Evolutionary conservation across 805 yeast genomes (phyloP).

Genomic region (Wickerhamiella alocasiicola): DNA sequence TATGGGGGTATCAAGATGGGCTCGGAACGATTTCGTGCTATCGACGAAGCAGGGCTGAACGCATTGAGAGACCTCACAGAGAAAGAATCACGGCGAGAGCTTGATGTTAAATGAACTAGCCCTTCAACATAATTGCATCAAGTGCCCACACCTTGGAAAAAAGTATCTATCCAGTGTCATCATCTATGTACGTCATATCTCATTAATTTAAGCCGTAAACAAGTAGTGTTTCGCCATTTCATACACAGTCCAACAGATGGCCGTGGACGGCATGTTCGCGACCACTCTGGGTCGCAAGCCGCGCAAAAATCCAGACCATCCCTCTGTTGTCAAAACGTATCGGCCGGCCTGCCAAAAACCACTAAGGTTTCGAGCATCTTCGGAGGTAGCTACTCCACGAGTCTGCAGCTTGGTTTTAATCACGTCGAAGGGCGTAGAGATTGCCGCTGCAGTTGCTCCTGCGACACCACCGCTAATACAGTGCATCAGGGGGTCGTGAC

Average conservation of each 20-base stretch:
- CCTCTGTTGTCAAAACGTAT: constrained; percentile 40
- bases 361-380: constrained; percentile 39
- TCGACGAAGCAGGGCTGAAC: constrained; percentile 1
- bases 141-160: too few relatives aligned
- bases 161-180: too few relatives aligned
- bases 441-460: constrained; percentile 90
- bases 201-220: constrained; percentile 1
- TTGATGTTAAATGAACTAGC: too few relatives aligned
- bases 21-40: constrained; percentile 1
- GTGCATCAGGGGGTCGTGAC: constrained; percentile 80
- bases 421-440: constrained; percentile 86
- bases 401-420: constrained; percentile 87
- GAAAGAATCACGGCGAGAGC: too few relatives aligned
- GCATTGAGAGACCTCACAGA: background rate
- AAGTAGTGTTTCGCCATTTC: constrained; percentile 68
- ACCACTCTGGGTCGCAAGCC: constrained; percentile 87
- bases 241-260: constrained; percentile 94
- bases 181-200: constrained; percentile 8
- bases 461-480: constrained; percentile 89
- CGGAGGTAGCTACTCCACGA: constrained; percentile 32
- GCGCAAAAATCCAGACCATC: constrained; percentile 54
- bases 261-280: constrained; percentile 90
- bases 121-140: too few relatives aligned
- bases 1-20: constrained; percentile 6
- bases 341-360: constrained; percentile 61